These are phyloP conservation scores for Trichoderma afroharzianum DNA, from an alignment of 2,329 filamentous ascomycete species.

Conservation along the genomic window DNA sequence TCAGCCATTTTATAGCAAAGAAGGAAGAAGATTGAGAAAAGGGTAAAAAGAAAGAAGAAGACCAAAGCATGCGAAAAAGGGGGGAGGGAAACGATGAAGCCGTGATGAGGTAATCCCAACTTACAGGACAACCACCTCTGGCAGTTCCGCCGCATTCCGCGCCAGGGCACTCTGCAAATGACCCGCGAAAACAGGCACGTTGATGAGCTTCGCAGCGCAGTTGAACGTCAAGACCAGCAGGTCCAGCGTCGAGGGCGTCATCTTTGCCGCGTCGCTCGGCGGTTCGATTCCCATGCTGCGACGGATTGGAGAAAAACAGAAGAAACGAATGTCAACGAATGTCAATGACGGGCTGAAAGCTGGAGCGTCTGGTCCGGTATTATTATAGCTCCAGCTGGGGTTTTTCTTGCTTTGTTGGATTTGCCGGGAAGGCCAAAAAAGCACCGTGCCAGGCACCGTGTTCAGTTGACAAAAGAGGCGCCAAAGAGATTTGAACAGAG, in stretches of 20 bases:
- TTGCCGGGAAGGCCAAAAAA: not conserved
- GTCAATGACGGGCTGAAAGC: not conserved
- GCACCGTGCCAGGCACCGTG: not conserved
- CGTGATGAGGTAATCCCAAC: slow-evolving; percentile 26
- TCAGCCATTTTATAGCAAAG: not conserved
- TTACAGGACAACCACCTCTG: slow-evolving; percentile 57
- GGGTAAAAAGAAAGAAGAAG: not conserved
- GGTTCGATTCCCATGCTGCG: slow-evolving; percentile 4
- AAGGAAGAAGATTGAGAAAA: not conserved
- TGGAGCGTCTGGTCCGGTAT: not conserved
- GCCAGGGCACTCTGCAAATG: slow-evolving; percentile 63
- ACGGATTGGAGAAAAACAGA: not conserved
- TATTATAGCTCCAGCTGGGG: not conserved
- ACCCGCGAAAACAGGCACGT: slow-evolving; percentile 65
- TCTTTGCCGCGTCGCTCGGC: slow-evolving; percentile 19
- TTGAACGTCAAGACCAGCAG: slow-evolving; percentile 87
- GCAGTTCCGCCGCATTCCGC: slow-evolving; percentile 44
- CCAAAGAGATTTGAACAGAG: not conserved
- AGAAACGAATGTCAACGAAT: not conserved
- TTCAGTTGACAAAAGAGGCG: not conserved
- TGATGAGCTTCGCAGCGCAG: slow-evolving; percentile 69
- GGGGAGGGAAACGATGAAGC: not conserved
- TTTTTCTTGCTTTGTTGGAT: not conserved
- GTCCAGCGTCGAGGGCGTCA: slow-evolving; percentile 53
- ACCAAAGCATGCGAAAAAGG: not conserved